phyloP scores from a whole-genome alignment of 2,329 filamentous ascomycete genomes.

The Corniculantispora saksenae region DNA sequence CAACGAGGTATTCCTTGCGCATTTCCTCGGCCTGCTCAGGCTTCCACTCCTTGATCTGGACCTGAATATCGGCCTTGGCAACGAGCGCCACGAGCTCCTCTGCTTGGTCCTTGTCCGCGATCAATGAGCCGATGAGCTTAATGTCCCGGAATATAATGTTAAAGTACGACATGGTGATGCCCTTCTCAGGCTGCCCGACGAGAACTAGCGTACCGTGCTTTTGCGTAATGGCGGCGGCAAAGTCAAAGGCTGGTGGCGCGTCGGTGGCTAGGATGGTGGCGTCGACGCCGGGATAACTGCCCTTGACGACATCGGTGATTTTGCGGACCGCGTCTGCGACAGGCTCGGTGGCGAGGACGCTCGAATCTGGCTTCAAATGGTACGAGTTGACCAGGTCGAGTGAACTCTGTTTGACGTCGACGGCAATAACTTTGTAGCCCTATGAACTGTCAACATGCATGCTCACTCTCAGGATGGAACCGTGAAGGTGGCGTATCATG shows the following conservation, averaged over 20 bases:
- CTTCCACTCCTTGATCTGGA: constrained; percentile 21
- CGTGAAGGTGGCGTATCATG: constrained; percentile 9
- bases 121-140: constrained; percentile 20
- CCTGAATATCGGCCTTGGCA: constrained; percentile 17
- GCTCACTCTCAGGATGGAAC: neutral
- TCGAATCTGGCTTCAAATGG: constrained; percentile 6
- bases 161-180: constrained; percentile 21
- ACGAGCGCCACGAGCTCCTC: constrained; percentile 21
- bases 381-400: constrained; percentile 19
- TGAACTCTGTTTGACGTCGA: constrained; percentile 20
- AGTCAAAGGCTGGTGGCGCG: constrained; percentile 20
- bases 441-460: neutral
- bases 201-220: constrained; percentile 24
- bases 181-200: constrained; percentile 21
- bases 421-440: constrained; percentile 20
- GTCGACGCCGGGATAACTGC: constrained; percentile 20
- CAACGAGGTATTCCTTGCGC: constrained; percentile 17
- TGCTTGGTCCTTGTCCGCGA: constrained; percentile 15
- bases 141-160: constrained; percentile 22
- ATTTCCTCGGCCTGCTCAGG: constrained; percentile 21
- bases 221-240: constrained; percentile 19
- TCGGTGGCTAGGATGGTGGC: constrained; percentile 23
- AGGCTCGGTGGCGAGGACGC: constrained; percentile 21
- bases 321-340: constrained; percentile 12
- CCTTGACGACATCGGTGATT: constrained; percentile 5